Percentiles rank a stretch among this genome's conserved stretches.
Evolutionary conservation across 1,284 basidiomycete species (phyloP).

Genomic region (Sporisorium exsertum): DNA sequence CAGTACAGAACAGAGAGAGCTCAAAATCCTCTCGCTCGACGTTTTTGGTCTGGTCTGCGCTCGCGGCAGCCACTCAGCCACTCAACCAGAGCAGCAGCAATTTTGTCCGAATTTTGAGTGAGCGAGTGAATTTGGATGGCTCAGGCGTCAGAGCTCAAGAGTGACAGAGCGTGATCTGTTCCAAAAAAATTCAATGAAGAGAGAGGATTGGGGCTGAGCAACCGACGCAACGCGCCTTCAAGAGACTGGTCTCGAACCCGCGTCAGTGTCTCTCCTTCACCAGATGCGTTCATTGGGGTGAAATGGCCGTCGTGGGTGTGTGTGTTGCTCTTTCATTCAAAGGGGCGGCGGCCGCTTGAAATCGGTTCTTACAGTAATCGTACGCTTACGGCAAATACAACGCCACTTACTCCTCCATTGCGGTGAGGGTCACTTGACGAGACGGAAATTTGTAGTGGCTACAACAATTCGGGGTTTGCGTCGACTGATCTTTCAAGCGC

Average conservation of each 20-base stretch:
- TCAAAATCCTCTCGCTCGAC: conserved; percentile 53
- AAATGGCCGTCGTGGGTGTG: background rate
- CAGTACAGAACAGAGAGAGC: background rate
- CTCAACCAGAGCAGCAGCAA: conserved; percentile 3
- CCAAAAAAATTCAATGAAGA: background rate
- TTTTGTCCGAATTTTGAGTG: conserved; percentile 6
- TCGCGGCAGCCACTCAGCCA: conserved; percentile 1
- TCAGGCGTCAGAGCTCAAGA: background rate
- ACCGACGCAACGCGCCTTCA: background rate
- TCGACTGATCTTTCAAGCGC: conserved; percentile 2
- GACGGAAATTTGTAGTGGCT: background rate
- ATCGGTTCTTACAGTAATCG: background rate
- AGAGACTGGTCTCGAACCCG: background rate
- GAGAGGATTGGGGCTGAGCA: conserved; percentile 2
- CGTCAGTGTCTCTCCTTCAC: background rate
- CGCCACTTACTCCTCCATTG: background rate
- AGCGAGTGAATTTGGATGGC: background rate
- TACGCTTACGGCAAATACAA: background rate
- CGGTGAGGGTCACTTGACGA: background rate
- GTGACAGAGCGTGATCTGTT: background rate
- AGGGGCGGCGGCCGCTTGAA: background rate
- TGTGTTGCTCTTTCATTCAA: conserved; percentile 2
- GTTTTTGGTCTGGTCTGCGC: background rate
- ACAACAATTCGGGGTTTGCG: conserved; percentile 1
- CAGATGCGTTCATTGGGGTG: background rate